Conservation (phyloP, 306 rosid genomes). For the Senna siamea region DNA sequence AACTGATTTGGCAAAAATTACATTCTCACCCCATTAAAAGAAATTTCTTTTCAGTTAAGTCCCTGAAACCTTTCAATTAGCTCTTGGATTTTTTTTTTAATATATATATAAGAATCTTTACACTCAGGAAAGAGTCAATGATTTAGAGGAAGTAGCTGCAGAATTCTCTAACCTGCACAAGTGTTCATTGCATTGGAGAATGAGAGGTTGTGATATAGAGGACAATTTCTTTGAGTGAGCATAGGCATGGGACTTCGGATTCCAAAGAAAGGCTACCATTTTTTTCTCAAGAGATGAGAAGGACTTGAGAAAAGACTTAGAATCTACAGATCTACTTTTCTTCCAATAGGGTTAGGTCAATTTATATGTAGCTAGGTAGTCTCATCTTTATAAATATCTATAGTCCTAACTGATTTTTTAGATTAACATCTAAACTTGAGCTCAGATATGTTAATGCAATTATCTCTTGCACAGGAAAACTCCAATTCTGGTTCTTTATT, state of each 20-base stretch:
- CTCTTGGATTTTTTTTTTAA: too few species aligned
- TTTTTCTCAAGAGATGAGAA: too few species aligned
- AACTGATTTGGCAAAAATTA: too few species aligned
- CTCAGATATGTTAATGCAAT: not conserved
- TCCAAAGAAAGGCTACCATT: not conserved
- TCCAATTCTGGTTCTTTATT: not conserved
- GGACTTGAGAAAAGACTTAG: too few species aligned
- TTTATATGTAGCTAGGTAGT: not conserved
- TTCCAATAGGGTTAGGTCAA: not conserved
- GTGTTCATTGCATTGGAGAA: not conserved
- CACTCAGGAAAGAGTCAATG: too few species aligned
- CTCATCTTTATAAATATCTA: too few species aligned
- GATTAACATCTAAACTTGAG: not conserved
- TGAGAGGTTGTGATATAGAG: not conserved
- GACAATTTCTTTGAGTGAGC: not conserved
- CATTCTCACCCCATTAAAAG: too few species aligned
- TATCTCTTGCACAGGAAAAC: not conserved
- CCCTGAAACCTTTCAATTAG: too few species aligned
- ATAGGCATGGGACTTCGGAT: not conserved
- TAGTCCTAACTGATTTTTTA: not conserved
- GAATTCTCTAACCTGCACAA: not conserved
- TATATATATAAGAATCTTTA: too few species aligned
- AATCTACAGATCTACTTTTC: not conserved
- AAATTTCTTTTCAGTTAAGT: too few species aligned
- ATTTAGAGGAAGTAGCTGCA: not conserved